These are phyloP conservation scores for Colletotrichum sp. DNA, from an alignment of 2,329 filamentous ascomycete genomes.

Conservation along the genomic window DNA sequence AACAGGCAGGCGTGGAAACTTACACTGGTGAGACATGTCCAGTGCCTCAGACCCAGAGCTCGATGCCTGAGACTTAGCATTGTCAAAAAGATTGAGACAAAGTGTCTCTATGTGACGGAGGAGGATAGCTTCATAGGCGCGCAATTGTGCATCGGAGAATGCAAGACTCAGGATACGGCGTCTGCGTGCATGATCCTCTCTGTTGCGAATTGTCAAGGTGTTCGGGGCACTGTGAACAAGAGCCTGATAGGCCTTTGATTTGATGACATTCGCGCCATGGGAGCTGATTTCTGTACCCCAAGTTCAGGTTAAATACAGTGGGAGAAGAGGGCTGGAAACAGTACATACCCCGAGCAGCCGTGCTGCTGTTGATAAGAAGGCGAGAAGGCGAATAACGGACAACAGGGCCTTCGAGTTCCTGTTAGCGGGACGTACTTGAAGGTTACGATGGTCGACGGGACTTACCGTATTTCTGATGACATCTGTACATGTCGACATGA, in stretches of 20 bases:
- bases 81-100: conserved; percentile 18
- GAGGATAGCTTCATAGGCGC: conserved; percentile 23
- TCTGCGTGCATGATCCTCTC: conserved; percentile 11
- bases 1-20: not conserved
- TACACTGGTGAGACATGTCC: conserved; percentile 4
- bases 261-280: conserved; percentile 14
- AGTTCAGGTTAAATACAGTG: not conserved
- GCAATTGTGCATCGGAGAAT: conserved; percentile 27
- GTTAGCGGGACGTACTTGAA: not conserved
- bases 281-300: conserved; percentile 18
- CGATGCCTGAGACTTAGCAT: conserved; percentile 12
- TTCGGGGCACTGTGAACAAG: conserved; percentile 19
- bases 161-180: conserved; percentile 24
- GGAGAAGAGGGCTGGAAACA: too few species aligned
- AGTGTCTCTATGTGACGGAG: conserved; percentile 25
- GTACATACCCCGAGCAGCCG: conserved; percentile 9
- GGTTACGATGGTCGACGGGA: not conserved
- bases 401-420: not conserved
- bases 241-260: conserved; percentile 21
- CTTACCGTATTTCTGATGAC: conserved; percentile 37
- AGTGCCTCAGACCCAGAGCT: not conserved
- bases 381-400: conserved; percentile 35
- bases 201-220: not conserved
- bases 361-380: conserved; percentile 18
- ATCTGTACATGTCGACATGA: conserved; percentile 36